phyloP scores from a whole-genome alignment of 352 stramenopile genomes.

The Phytophthora pistaciae region DNA sequence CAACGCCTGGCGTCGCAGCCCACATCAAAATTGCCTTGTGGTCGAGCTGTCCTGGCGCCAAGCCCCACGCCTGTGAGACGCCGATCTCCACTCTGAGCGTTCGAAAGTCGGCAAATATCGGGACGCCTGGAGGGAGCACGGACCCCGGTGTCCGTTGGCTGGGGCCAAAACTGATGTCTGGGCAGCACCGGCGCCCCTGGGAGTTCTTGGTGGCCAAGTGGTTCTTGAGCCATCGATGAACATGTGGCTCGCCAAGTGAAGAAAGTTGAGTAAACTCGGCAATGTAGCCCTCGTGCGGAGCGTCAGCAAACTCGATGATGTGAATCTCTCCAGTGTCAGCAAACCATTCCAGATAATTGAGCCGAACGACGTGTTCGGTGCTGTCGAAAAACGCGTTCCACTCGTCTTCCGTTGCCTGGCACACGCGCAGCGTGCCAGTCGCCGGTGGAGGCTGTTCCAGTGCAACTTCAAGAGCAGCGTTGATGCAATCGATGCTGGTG shows the following conservation, averaged over 20 bases:
- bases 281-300: too few species aligned
- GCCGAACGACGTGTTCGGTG: too few species aligned
- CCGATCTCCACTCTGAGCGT: conserved; percentile 51
- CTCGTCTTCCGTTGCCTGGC: too few species aligned
- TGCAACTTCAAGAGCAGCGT: conserved; percentile 48
- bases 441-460: conserved; percentile 13
- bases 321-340: too few species aligned
- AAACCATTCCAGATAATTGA: too few species aligned
- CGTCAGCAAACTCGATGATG: too few species aligned
- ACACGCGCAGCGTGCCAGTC: too few species aligned
- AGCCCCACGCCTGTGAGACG: conserved; percentile 46
- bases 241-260: too few species aligned
- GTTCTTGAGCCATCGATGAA: conserved; percentile 18
- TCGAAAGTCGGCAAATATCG: conserved; percentile 40
- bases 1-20: conserved; percentile 33
- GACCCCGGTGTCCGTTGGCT: conserved; percentile 33
- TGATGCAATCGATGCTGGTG: conserved; percentile 47
- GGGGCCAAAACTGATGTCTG: conserved; percentile 44
- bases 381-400: too few species aligned
- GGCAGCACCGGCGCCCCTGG: conserved; percentile 34
- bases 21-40: conserved; percentile 35
- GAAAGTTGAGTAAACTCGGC: too few species aligned
- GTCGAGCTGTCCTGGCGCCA: conserved; percentile 47
- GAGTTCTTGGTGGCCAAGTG: conserved; percentile 35
- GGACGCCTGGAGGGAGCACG: conserved; percentile 36